phyloP scores from a whole-genome alignment of 2,329 filamentous ascomycete genomes.

The Penicillium sp. region DNA sequence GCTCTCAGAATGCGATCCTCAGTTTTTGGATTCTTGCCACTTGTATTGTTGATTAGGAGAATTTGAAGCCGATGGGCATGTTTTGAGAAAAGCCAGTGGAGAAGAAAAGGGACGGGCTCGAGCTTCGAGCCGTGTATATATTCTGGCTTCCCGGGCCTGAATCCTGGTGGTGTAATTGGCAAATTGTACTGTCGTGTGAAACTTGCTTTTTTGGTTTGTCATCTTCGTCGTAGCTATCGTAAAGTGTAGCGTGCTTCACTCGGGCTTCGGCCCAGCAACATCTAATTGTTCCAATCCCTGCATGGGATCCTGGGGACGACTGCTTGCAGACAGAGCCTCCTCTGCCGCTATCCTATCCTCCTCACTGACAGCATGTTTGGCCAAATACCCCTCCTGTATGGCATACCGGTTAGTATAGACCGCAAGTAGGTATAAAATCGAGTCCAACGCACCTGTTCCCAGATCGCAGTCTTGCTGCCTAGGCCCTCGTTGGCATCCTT shows the following conservation, averaged over 20 bases:
- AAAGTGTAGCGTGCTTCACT: constrained; percentile 39
- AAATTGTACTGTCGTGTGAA: constrained; percentile 21
- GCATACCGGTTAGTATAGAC: constrained; percentile 19
- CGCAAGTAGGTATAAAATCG: neutral
- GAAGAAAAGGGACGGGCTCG: constrained; percentile 19
- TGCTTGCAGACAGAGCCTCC: constrained; percentile 45
- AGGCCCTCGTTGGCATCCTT: constrained; percentile 81
- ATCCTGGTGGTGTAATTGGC: constrained; percentile 22
- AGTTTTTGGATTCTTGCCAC: constrained; percentile 16
- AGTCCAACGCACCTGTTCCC: constrained; percentile 70
- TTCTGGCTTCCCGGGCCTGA: constrained; percentile 23
- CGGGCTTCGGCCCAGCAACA: constrained; percentile 80
- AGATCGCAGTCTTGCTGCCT: constrained; percentile 86
- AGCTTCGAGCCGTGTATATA: constrained; percentile 32
- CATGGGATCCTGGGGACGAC: constrained; percentile 72
- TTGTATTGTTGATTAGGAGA: constrained; percentile 27
- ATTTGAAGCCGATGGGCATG: constrained; percentile 21
- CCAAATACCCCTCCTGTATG: constrained; percentile 78
- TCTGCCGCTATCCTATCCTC: constrained; percentile 61
- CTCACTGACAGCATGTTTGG: constrained; percentile 74
- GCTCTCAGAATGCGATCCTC: constrained; percentile 24
- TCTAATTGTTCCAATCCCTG: constrained; percentile 87
- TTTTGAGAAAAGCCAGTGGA: constrained; percentile 13
- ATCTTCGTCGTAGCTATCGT: constrained; percentile 19
- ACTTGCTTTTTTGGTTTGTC: constrained; percentile 16